Evolutionary conservation across 192 early-diverging fungal species (phyloP).

Genomic region (Backusella circina): DNA sequence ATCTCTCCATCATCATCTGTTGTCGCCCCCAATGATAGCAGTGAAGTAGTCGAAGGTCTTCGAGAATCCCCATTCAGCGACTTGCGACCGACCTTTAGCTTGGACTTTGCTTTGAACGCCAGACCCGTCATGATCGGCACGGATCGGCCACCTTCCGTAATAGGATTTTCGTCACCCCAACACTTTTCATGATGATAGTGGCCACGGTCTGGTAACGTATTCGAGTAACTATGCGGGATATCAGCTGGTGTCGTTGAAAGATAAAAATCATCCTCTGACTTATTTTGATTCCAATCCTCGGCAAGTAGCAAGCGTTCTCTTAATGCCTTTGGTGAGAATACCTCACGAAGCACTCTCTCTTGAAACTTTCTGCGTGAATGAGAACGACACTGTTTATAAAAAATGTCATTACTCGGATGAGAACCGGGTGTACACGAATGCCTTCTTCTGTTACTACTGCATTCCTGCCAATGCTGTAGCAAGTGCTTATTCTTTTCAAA

Average conservation of each 20-base stretch:
- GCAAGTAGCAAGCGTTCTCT: conserved; percentile 65
- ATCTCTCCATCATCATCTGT: conserved; percentile 7
- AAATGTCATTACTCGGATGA: neutral
- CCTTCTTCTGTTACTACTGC: conserved; percentile 20
- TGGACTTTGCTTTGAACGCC: neutral
- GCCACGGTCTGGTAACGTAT: neutral
- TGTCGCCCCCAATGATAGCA: neutral
- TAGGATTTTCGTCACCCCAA: neutral
- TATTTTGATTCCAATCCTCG: conserved; percentile 22
- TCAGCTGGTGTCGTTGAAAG: neutral
- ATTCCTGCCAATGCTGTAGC: conserved; percentile 56
- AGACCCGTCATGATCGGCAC: neutral
- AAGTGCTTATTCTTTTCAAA: conserved; percentile 91
- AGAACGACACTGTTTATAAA: neutral
- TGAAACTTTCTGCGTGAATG: conserved; percentile 34
- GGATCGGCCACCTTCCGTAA: conserved; percentile 4
- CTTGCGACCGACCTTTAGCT: neutral
- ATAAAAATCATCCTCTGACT: neutral
- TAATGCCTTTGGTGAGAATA: conserved; percentile 83
- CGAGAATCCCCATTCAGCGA: neutral
- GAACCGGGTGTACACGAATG: neutral
- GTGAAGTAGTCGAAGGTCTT: neutral
- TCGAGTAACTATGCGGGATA: neutral
- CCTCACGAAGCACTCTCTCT: conserved; percentile 88
- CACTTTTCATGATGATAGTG: neutral